Evolutionary conservation across 1,139 yeast species (phyloP), one percentile per base, ranked within the genome.

Genomic region (Yamadazyma mexicana): DNA sequence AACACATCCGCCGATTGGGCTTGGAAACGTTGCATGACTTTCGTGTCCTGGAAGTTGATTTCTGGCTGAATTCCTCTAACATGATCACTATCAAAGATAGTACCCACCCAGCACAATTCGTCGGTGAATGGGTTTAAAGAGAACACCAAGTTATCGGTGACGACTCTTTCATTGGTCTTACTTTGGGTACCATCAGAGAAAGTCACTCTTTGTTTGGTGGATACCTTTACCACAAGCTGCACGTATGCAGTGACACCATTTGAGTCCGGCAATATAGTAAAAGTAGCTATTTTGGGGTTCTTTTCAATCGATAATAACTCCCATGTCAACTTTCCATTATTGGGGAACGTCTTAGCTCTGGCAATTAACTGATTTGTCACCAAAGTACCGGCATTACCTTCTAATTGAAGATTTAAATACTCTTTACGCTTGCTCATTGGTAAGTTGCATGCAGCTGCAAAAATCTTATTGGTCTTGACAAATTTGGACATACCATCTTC

Each of bases 221-320:
- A 75, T 46, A 87, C 82, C 50, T 79, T 78, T 64, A 89, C 83
- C n/a, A 85, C 81, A 33, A 87, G 71, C 66, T 88, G 95, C 28
- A 86, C 75, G 51, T 73, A 79, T 39, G 81, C 78, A 30, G 86
- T 68, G 11, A 87, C 80, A 64, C 77, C 83, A 70, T 81, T 74
- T 60, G 75, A 53, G 79, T 89, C 78, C 56, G 94, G 83, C 43
- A 78, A 66, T 4, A 72, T 64, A 37, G 68, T 71, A 53, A 88
- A 77, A 3, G 82, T 73, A 38, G 85, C 72, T 30, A 88, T 69
- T 59, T 83, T 85, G 27, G 97, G 97, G 39, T 79, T 75, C 23
- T 73, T 66, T 49, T 79, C 84, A 54, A 88, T 80, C 47, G 82
- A 79, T 30, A 81, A 64, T 39, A 89, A 69, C 52, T 86, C 84